Base-by-base conservation (phyloP, 768 basidiomycete species). In the Gautieria morchelliformis region DNA sequence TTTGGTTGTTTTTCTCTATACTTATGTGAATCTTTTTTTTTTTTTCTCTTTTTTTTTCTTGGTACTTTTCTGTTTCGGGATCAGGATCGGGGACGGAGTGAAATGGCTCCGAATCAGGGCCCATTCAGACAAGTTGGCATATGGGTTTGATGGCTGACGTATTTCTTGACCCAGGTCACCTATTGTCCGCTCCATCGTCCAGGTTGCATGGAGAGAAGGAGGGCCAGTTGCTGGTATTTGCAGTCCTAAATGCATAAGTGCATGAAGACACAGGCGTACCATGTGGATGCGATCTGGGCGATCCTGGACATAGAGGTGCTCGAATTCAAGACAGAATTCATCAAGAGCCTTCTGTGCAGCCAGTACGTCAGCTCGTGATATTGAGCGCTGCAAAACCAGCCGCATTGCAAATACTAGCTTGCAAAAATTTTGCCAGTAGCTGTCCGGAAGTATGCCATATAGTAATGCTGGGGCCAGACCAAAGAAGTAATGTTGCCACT, bases 381-480 rank as follows among this genome's bases (percentile, higher is more conserved):
- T 52, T 14, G 10, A 19, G 33, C 37, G 1, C 11, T 41, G 54
- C 27, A 32, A n/a, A 27, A 32, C 30, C 8, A 44, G 15, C 12
- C 41, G 54, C 8, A 56, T 30, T 17, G 44, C 42, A 24, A 5
- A 37, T 8, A 56, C 54, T 5, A 56, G 37, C 15, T 7, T n/a
- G 49, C 69, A 70, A 6, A 53, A 62, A 3, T 68, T 44, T 0
- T 1, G 1, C 63, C 61, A 70, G 20, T 64, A 63, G 14, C 47
- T 24, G 0, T 52, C 4, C 0, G 69, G 72, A 11, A 75, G 65
- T 17, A 71, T 37, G 0, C 46, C 30, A 15, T 59, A 56, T 22
- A 73, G 63, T 14, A 72, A 62, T 11, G 62, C 70, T 9, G 71
- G 72, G 10, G 67, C 68, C 30, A 71, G 66, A 0, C 70, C 69